Base-by-base conservation (phyloP, 768 basidiomycete species). In the Lactifluus subvellereus region DNA sequence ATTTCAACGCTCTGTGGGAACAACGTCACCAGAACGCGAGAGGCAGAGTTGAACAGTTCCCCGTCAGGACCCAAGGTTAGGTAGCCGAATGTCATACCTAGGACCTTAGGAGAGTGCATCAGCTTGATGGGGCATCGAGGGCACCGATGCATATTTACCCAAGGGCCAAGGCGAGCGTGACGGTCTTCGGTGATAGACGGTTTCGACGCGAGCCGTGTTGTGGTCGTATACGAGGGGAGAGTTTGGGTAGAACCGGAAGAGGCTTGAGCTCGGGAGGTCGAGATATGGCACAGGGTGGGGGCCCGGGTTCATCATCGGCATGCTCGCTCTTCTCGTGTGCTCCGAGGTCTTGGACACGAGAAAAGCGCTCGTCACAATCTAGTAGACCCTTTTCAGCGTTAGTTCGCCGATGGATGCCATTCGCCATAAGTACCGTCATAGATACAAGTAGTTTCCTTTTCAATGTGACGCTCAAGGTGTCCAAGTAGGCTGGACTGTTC, bases 351-450 rank as follows among this genome's bases (percentile, higher is more conserved):
- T 59, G 30, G 42, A 51, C 32, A 40, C 58, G 59, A 40, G 63
- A 60, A 50, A 56, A 64, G 43, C 63, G 58, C 18, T 64, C 54
- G 27, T 64, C 57, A 50, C 63, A 64, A 64, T 56, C 63, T 64
- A 30, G 35, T 32, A 60, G 22, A 30, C 30, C 33, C 47, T n/a
- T 22, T 54, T 60, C 33, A 60, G 40, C 32, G 3, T 35, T 4
- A 42, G 14, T 8, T 45, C 38, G 18, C 16, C n/a, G 27, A 27
- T 16, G 38, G 33, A 51, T 14, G 54, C 38, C 14, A 49, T 54
- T 38, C 40, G 35, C 22, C 3, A 9, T 14, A 30, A 37, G 38
- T 50, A 64, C 63, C 63, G 8, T 64, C 63, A 33, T 60, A 64
- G 50, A 56, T 14, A 60, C 63, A 64, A 2, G 33, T 11, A 18